Evolutionary conservation across 768 basidiomycete species (phyloP).

Genomic region (Podaxis rugospora): DNA sequence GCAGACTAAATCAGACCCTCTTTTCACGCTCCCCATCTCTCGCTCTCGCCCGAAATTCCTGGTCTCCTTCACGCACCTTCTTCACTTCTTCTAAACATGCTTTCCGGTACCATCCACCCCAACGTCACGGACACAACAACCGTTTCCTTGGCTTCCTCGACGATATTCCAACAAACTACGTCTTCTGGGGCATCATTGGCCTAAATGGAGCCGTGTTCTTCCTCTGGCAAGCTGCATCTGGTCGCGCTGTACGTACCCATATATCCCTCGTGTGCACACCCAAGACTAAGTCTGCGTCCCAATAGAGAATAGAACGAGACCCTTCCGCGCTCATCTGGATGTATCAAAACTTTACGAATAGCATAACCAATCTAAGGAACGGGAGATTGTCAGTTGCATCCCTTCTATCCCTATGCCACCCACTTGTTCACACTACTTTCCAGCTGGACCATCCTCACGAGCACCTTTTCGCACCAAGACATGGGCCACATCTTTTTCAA

Average conservation of each 20-base stretch:
- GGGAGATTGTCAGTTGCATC: slow-evolving; percentile 57
- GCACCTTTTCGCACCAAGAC: slow-evolving; percentile 66
- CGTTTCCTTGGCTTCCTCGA: slow-evolving; percentile 39
- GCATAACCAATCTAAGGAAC: slow-evolving; percentile 51
- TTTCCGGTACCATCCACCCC: slow-evolving; percentile 18
- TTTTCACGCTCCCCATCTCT: background rate
- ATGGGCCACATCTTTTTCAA: slow-evolving; percentile 68
- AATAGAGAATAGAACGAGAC: slow-evolving; percentile 37
- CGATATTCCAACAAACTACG: slow-evolving; percentile 42
- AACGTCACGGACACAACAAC: background rate
- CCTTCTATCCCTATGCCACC: background rate
- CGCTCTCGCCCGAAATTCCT: background rate
- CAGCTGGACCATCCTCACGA: slow-evolving; percentile 75
- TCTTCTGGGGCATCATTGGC: slow-evolving; percentile 63
- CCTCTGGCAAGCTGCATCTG: slow-evolving; percentile 43
- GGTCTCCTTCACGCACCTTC: slow-evolving; percentile 10
- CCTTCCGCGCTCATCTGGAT: slow-evolving; percentile 41
- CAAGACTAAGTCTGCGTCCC: background rate
- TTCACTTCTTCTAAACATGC: slow-evolving; percentile 18
- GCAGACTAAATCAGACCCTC: background rate
- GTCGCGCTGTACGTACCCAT: slow-evolving; percentile 25
- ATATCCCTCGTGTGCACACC: background rate
- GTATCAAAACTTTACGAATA: slow-evolving; percentile 58
- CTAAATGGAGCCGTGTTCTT: slow-evolving; percentile 59
- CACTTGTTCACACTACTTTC: background rate